phyloP scores from a whole-genome alignment of 2,329 filamentous ascomycete genomes.

The Colletotrichum nymphaeae region DNA sequence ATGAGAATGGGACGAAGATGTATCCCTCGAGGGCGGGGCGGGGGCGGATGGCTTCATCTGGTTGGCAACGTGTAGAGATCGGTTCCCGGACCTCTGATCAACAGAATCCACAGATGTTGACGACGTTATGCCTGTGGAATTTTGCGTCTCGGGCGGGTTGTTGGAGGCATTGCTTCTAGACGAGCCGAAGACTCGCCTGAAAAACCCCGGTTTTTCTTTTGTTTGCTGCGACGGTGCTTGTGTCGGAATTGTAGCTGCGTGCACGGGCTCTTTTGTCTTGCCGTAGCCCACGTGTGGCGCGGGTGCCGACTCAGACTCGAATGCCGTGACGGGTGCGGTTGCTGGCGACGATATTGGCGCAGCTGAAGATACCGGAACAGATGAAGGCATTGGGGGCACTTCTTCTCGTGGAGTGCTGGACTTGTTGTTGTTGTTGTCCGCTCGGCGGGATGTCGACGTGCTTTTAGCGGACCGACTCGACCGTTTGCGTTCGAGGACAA shows the following conservation, averaged over 20 bases:
- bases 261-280: conserved; percentile 64
- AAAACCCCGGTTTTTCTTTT: conserved; percentile 87
- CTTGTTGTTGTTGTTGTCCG: conserved; percentile 7
- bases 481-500: conserved; percentile 23
- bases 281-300: conserved; percentile 69
- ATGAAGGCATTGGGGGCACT: background rate
- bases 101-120: conserved; percentile 50
- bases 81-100: conserved; percentile 49
- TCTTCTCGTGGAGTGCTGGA: conserved; percentile 7
- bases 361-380: background rate
- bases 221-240: conserved; percentile 55
- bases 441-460: conserved; percentile 19
- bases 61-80: conserved; percentile 55
- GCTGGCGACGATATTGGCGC: conserved; percentile 49
- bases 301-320: conserved; percentile 65
- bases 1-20: conserved; percentile 55
- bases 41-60: conserved; percentile 58
- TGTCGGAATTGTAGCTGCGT: conserved; percentile 62
- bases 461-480: conserved; percentile 29
- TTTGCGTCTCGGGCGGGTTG: conserved; percentile 30
- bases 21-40: conserved; percentile 62
- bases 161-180: conserved; percentile 63
- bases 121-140: conserved; percentile 45
- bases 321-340: conserved; percentile 47
- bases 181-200: conserved; percentile 88